These are phyloP conservation scores for Peronospora belbahrii DNA, from an alignment of 352 stramenopile genomes.

Conservation along the genomic window DNA sequence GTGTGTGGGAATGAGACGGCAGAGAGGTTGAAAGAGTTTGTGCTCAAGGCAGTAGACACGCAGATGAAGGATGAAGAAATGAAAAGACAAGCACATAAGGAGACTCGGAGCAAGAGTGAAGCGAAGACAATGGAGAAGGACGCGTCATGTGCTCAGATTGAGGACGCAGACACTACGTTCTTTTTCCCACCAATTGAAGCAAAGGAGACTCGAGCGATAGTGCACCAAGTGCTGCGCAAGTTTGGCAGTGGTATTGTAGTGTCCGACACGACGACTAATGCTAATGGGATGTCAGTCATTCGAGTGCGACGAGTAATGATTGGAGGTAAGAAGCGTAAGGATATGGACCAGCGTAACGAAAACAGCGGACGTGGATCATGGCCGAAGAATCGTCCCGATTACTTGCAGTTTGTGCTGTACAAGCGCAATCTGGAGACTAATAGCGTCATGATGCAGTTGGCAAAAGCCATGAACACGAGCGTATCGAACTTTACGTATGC, in stretches of 20 bases:
- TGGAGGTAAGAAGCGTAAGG: conserved; percentile 78
- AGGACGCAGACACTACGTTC: conserved; percentile 32
- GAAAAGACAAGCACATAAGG: conserved; percentile 16
- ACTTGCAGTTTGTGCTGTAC: conserved; percentile 93
- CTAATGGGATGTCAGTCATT: conserved; percentile 45
- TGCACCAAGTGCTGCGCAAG: conserved; percentile 83
- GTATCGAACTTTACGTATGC: conserved; percentile 85
- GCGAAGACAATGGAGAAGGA: conserved; percentile 8
- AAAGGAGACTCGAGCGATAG: conserved; percentile 76
- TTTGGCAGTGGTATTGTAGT: conserved; percentile 58
- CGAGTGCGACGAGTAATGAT: conserved; percentile 80
- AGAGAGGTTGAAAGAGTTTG: conserved; percentile 31
- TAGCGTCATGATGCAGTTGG: conserved; percentile 74
- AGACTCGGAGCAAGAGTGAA: conserved; percentile 12
- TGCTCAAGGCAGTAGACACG: conserved; percentile 33
- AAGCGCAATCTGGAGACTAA: conserved; percentile 96
- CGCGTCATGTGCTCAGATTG: conserved; percentile 1
- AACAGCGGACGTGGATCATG: conserved; percentile 29
- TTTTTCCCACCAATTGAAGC: conserved; percentile 67
- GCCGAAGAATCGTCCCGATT: conserved; percentile 77
- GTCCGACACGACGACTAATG: conserved; percentile 82
- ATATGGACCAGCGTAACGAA: conserved; percentile 51
- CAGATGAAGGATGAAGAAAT: conserved; percentile 23
- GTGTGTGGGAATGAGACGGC: conserved; percentile 45
- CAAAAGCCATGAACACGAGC: conserved; percentile 62